Evolutionary conservation across 2,329 filamentous ascomycete genomes (phyloP), one percentile per base, ranked within the genome.

Genomic region (Lomentospora prolificans): DNA sequence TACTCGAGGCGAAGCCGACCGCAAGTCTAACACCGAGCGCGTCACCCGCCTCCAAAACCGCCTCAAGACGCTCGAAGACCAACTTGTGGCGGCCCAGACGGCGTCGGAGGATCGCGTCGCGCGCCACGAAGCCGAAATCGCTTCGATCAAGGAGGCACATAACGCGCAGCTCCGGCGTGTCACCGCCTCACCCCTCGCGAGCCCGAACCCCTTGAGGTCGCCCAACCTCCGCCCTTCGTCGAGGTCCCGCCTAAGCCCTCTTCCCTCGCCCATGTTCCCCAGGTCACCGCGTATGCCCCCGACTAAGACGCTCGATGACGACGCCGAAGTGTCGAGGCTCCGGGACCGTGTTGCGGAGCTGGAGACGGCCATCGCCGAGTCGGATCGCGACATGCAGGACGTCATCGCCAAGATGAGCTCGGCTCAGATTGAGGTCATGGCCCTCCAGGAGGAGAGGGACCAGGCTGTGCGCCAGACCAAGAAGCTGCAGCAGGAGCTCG

Each of bases 81-180:
- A 86, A 63, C 81, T 99, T 22, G 78, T 95, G 55, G 73, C 82
- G 19, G 90, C 92, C 1, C 92, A 97, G 69, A 85, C 89, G 57
- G 81, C 87, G 19, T 92, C 90, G 0, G 94, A 99, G 67, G 90
- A 92, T 51, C 85, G 85, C 39, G 82, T 97, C 57, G 74, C 81
- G 46, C 85, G 84, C 51, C 90, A 96, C 65, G 94, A 97, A 68
- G 89, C 94, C 36, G 90, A 96, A 69, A 80, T 96, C 36, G 75
- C 81, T 17, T 75, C 79, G 22, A 73, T 97, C 55, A 85, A 86
- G 61, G 89, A 95, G 56, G 87, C 82, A 58, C 85, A 94, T 65
- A 89, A 81, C 65, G 76, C 77, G 17, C 87, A 94, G 64, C 80
- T 97, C 30, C 84, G 85, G 61, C 86, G 92, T 12, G 80, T 90